Percentiles rank a stretch among this genome's conserved stretches.
phyloP scores from a whole-genome alignment of 1,139 yeast genomes.

The Geotrichum siamense region DNA sequence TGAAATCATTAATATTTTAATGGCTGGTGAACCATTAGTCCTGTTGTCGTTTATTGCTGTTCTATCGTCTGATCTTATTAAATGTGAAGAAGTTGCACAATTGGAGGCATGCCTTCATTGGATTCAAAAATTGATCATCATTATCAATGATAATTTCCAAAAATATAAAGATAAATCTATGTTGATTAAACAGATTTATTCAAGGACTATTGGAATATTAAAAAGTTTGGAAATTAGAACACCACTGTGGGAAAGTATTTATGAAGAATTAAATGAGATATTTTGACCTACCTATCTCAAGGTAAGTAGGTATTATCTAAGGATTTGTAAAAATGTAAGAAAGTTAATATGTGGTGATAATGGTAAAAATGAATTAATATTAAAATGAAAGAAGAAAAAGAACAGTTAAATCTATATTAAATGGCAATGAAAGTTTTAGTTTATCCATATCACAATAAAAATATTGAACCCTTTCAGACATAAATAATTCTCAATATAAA shows the following conservation, averaged over 20 bases:
- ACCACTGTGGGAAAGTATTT: constrained; percentile 2
- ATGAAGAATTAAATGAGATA: constrained; percentile 5
- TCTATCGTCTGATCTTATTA: constrained; percentile 13
- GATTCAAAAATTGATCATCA: constrained; percentile 13
- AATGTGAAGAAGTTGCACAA: constrained; percentile 3
- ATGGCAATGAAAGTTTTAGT: too few species aligned
- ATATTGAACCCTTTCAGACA: too few species aligned
- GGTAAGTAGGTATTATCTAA: too few species aligned
- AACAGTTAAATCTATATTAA: too few species aligned
- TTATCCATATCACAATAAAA: too few species aligned
- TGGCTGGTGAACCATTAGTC: constrained; percentile 13
- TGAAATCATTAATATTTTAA: constrained; percentile 5
- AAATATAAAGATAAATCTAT: constrained; percentile 8
- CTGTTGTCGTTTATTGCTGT: constrained; percentile 16
- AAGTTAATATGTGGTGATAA: too few species aligned
- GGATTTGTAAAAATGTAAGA: too few species aligned
- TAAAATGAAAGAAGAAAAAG: too few species aligned
- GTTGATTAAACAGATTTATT: constrained; percentile 10
- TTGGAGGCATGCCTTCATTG: constrained; percentile 11
- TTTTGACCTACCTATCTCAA: constrained; percentile 5
- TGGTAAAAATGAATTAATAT: too few species aligned
- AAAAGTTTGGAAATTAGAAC: neutral
- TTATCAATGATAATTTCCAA: constrained; percentile 14
- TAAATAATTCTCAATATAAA: too few species aligned
- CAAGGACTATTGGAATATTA: constrained; percentile 8